Conservation (phyloP, 306 rosid species). For the Prunus fruticosa region DNA sequence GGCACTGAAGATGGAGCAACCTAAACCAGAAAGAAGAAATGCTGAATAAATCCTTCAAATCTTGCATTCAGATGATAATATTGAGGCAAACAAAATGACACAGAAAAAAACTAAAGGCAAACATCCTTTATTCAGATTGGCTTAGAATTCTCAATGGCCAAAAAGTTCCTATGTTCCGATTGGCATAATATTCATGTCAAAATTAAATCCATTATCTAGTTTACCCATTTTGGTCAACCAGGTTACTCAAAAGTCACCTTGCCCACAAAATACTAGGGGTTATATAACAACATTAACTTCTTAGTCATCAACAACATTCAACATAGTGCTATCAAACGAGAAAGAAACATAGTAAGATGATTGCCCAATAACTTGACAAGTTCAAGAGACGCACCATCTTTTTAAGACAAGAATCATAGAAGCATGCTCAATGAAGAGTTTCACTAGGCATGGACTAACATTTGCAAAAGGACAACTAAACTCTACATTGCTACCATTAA, state of each 20-base stretch:
- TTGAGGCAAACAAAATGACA: background rate
- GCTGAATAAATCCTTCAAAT: constrained; percentile 1
- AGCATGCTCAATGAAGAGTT: background rate
- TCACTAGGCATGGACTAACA: background rate
- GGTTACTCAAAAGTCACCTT: background rate
- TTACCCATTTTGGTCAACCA: background rate
- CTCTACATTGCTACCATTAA: background rate
- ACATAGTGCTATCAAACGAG: background rate
- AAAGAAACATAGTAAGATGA: background rate
- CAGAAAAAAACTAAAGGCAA: background rate
- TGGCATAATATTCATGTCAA: background rate
- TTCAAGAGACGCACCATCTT: background rate
- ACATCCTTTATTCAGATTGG: background rate
- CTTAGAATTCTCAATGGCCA: background rate
- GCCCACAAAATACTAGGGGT: background rate
- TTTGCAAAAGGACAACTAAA: background rate
- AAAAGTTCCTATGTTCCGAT: background rate
- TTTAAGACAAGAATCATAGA: background rate
- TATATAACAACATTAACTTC: background rate
- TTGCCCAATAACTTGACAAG: background rate
- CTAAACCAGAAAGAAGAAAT: constrained; percentile 32
- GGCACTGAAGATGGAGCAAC: constrained; percentile 43
- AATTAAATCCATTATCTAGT: background rate
- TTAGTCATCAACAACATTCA: background rate
- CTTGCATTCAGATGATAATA: background rate